Percentiles rank a stretch among this genome's conserved stretches.
These are phyloP conservation scores for Candida buenavistaensis DNA, from an alignment of 1,139 yeast species.

Conservation along the genomic window DNA sequence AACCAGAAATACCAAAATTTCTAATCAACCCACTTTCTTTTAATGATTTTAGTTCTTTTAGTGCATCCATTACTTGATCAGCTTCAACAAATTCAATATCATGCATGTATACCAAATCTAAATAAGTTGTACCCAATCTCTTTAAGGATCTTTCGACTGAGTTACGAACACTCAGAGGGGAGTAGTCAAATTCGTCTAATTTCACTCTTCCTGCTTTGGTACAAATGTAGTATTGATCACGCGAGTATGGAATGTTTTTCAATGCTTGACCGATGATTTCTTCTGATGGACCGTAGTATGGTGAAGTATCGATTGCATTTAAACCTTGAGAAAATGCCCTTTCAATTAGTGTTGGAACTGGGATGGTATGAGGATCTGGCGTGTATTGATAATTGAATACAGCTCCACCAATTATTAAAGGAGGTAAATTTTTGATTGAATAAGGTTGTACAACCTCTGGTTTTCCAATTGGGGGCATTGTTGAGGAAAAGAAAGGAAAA, in stretches of 20 bases:
- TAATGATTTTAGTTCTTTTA: conserved; percentile 55
- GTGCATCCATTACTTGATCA: conserved; percentile 58
- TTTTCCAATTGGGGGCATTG: conserved; percentile 22
- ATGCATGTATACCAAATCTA: conserved; percentile 83
- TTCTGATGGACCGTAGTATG: conserved; percentile 92
- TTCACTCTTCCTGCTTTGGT: conserved; percentile 84
- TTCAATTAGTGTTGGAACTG: conserved; percentile 56
- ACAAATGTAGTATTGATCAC: conserved; percentile 70
- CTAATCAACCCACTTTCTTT: conserved; percentile 64
- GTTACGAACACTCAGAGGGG: conserved; percentile 54
- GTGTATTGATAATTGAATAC: conserved; percentile 79
- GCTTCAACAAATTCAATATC: conserved; percentile 80
- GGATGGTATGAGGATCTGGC: conserved; percentile 59
- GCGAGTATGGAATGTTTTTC: conserved; percentile 39
- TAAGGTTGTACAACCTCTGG: conserved; percentile 20
- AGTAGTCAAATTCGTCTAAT: conserved; percentile 73
- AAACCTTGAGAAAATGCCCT: conserved; percentile 68
- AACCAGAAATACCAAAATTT: conserved; percentile 82
- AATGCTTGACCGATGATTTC: conserved; percentile 69
- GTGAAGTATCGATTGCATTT: conserved; percentile 84
- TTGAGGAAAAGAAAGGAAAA: neutral
- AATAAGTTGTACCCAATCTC: conserved; percentile 62
- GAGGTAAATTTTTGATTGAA: conserved; percentile 44
- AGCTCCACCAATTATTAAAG: conserved; percentile 81
- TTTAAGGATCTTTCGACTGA: conserved; percentile 68